Conservation (phyloP, 1,139 yeast species). For the Zygoascus meyerae region DNA sequence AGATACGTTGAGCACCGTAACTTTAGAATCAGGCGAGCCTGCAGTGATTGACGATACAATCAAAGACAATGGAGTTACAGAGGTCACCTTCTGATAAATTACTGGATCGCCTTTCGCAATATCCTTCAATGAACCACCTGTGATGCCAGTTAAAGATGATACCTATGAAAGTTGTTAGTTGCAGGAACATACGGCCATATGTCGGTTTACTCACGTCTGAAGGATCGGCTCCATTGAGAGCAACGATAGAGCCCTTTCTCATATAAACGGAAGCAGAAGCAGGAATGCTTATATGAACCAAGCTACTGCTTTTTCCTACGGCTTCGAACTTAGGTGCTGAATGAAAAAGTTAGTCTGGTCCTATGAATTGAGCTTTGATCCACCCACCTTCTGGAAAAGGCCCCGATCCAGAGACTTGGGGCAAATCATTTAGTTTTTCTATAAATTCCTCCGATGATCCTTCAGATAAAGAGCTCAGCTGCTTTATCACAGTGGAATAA, state of each 20-base stretch:
- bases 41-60: slow-evolving; percentile 14
- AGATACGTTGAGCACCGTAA: slow-evolving; percentile 24
- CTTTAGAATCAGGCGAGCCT: slow-evolving; percentile 12
- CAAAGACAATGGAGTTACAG: slow-evolving; percentile 26
- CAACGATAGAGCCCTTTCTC: slow-evolving; percentile 42
- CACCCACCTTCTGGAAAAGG: slow-evolving; percentile 21
- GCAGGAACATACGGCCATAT: neutral
- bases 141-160: slow-evolving; percentile 19
- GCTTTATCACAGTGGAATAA: too few species aligned
- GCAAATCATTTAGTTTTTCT: slow-evolving; percentile 19
- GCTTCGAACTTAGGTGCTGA: slow-evolving; percentile 41
- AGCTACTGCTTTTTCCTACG: slow-evolving; percentile 41
- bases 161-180: slow-evolving; percentile 6
- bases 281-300: slow-evolving; percentile 45
- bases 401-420: slow-evolving; percentile 25
- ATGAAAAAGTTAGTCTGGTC: slow-evolving; percentile 8
- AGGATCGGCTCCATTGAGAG: slow-evolving; percentile 40
- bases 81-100: slow-evolving; percentile 24
- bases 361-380: neutral
- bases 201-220: slow-evolving; percentile 16
- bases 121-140: slow-evolving; percentile 16
- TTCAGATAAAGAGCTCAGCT: neutral
- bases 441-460: slow-evolving; percentile 13
- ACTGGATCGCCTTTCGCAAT: slow-evolving; percentile 22
- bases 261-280: slow-evolving; percentile 44